Evolutionary conservation across 768 basidiomycete genomes (phyloP).

Genomic region (Kwoniella dejecticola): DNA sequence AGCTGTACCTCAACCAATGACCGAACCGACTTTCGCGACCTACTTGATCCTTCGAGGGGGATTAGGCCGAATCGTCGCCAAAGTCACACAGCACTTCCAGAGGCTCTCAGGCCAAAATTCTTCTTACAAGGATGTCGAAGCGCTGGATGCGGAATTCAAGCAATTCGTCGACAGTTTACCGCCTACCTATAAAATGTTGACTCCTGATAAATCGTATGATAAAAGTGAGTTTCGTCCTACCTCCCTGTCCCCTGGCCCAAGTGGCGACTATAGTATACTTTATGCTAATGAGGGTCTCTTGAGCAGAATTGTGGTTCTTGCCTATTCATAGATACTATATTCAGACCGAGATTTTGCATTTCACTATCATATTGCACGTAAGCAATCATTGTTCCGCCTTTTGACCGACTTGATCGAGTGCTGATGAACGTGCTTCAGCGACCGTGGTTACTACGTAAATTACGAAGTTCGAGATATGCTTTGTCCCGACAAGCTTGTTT

Average conservation of each 20-base stretch:
- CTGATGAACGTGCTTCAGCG: slow-evolving; percentile 60
- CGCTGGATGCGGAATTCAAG: slow-evolving; percentile 79
- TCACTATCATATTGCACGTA: slow-evolving; percentile 55
- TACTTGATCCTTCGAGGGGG: slow-evolving; percentile 84
- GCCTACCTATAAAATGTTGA: slow-evolving; percentile 61
- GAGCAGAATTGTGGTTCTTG: slow-evolving; percentile 57
- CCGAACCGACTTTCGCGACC: slow-evolving; percentile 77
- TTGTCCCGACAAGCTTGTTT: slow-evolving; percentile 85
- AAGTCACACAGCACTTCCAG: slow-evolving; percentile 91
- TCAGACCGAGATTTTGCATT: slow-evolving; percentile 71
- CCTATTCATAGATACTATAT: slow-evolving; percentile 85
- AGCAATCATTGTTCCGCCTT: slow-evolving; percentile 11
- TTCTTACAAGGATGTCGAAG: slow-evolving; percentile 79
- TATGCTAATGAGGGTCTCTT: background rate
- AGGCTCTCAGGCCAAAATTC: slow-evolving; percentile 69
- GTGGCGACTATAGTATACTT: too few relatives aligned
- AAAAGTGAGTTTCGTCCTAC: slow-evolving; percentile 63
- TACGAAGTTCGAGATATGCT: slow-evolving; percentile 76
- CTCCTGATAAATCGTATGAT: slow-evolving; percentile 78
- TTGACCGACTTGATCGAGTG: background rate
- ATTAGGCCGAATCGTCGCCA: slow-evolving; percentile 80
- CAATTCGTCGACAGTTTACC: slow-evolving; percentile 75
- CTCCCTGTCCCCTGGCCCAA: too few relatives aligned
- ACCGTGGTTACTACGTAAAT: slow-evolving; percentile 79
- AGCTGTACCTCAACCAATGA: slow-evolving; percentile 51